phyloP scores from a whole-genome alignment of 2,329 filamentous ascomycete species.

The Verticillium nubilum region DNA sequence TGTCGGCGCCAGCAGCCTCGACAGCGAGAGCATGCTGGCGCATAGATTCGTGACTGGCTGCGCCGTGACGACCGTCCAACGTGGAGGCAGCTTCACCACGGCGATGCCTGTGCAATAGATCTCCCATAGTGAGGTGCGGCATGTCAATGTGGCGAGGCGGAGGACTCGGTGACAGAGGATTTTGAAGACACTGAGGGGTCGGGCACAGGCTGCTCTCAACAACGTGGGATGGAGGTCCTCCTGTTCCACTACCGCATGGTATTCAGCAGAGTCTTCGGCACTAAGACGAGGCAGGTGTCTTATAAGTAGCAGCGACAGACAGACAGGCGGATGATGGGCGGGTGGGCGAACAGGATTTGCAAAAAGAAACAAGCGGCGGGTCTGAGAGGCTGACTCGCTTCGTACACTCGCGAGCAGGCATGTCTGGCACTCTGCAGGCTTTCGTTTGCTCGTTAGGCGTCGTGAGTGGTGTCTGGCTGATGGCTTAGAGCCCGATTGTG shows the following conservation, averaged over 20 bases:
- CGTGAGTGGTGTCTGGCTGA: neutral
- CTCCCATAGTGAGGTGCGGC: neutral
- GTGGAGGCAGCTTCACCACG: neutral
- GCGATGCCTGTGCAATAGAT: neutral
- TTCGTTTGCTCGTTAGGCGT: neutral
- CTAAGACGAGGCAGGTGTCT: neutral
- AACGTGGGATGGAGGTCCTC: neutral
- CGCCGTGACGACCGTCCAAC: neutral
- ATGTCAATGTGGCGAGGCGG: neutral
- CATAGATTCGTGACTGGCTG: neutral
- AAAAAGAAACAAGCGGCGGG: neutral
- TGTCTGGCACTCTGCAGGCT: neutral
- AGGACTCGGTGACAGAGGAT: neutral
- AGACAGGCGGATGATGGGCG: neutral
- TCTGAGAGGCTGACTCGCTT: neutral
- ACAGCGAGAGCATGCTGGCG: neutral
- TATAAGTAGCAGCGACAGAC: neutral
- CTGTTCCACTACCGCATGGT: neutral
- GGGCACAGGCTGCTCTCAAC: neutral
- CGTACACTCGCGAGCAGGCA: neutral
- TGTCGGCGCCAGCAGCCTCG: constrained; percentile 10
- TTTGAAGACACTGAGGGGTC: neutral
- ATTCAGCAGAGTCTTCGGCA: neutral
- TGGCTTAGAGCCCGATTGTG: neutral
- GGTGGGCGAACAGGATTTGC: neutral